Evolutionary conservation across 495 filamentous ascomycete genomes (phyloP), one percentile per base, ranked within the genome.

Genomic region (Neurospora tetrasperma): DNA sequence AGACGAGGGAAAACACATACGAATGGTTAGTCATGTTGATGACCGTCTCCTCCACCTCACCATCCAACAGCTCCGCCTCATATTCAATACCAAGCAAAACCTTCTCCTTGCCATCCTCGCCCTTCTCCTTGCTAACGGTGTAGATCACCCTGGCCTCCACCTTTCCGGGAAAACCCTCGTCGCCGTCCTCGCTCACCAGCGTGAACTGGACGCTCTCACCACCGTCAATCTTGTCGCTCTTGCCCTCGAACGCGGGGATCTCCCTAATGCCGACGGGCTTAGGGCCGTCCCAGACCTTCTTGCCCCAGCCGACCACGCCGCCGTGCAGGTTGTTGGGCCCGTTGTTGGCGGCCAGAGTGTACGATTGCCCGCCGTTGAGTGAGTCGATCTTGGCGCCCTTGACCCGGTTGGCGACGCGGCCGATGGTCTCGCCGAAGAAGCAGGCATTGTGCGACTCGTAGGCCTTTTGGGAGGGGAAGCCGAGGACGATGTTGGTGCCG

Each of bases 11-110:
- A 54, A 18, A 81, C 35, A 66, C 86, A 72, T 83, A 96, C 93
- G 92, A 96, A 83, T 98, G 95, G 83, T 98, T 98, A 40, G 95
- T 98, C 76, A 97, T 86, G 77, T 93, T 95, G 75, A 98, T 86
- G 4, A 90, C 91, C 0, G 95, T 98, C 86, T 98, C 95, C 31
- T 93, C 89, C 6, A 66, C 54, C 31, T 89, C 90, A 41, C 90
- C 90, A 69, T 89, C 87, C 2, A 94, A 86, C 62, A 98, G 83
- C 79, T 94, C 89, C 1, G 91, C 93, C 85, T 97, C 93, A 80
- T 95, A 98, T 81, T 98, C 95, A 14, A 93, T 90, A 35, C 90
- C 89, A 72, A 98, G 82, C 40, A 93, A 86, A 4, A 87, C 87
- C 69, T 83, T 82, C 72, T 88, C 85, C 79, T 90, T 90, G 23